phyloP scores from a whole-genome alignment of 768 basidiomycete genomes.

The Coprinopsis strossmayeri region DNA sequence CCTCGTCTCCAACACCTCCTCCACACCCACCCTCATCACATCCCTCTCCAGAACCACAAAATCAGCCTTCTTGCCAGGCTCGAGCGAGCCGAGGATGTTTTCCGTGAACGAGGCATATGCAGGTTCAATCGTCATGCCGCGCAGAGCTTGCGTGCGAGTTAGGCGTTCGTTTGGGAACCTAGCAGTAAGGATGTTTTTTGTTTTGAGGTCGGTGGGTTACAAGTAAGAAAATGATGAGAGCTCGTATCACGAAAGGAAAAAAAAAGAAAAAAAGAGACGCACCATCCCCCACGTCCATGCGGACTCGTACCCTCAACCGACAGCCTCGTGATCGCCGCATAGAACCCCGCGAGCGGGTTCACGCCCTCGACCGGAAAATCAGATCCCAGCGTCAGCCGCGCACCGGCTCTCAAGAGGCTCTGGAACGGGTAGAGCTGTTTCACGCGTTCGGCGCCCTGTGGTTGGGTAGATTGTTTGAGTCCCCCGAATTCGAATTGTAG shows the following conservation, averaged over 20 bases:
- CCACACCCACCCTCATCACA: constrained; percentile 59
- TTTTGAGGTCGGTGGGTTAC: not conserved
- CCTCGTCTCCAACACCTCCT: constrained; percentile 58
- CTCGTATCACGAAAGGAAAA: not conserved
- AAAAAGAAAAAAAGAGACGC: constrained; percentile 15
- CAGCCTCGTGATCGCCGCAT: constrained; percentile 78
- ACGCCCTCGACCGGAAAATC: constrained; percentile 94
- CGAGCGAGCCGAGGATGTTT: constrained; percentile 62
- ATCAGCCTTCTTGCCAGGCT: constrained; percentile 79
- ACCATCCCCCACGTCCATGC: constrained; percentile 83
- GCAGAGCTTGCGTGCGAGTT: constrained; percentile 75
- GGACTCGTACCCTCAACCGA: constrained; percentile 68
- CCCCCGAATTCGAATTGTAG: too few species aligned
- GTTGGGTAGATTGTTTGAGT: not conserved
- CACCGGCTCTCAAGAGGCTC: constrained; percentile 55
- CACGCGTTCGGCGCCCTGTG: constrained; percentile 72
- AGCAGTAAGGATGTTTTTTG: not conserved
- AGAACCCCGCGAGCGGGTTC: constrained; percentile 85
- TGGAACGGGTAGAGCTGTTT: constrained; percentile 89
- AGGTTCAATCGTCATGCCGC: constrained; percentile 85
- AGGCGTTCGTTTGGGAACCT: constrained; percentile 78
- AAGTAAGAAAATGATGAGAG: not conserved
- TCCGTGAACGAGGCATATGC: constrained; percentile 87
- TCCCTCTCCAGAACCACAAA: constrained; percentile 76
- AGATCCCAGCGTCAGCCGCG: constrained; percentile 69